These are phyloP conservation scores for Symbiotaphrina buchneri DNA, from an alignment of 495 filamentous ascomycete species.

Conservation along the genomic window DNA sequence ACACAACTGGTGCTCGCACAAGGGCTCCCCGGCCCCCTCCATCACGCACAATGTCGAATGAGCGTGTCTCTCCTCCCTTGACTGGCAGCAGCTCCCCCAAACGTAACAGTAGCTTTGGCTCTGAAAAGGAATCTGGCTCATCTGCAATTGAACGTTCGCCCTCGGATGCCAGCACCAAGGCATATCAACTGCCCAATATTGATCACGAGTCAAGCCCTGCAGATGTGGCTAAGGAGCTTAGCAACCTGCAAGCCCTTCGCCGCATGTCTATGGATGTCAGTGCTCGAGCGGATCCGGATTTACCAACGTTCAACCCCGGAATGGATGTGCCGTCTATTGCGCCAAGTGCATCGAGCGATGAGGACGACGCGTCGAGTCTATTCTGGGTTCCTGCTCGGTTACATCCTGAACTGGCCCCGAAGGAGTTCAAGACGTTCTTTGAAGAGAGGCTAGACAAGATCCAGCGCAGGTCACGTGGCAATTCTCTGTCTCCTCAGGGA, in stretches of 20 bases:
- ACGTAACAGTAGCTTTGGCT: not conserved
- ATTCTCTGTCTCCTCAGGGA: slow-evolving; percentile 40
- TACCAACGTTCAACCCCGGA: slow-evolving; percentile 55
- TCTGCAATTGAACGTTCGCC: slow-evolving; percentile 26
- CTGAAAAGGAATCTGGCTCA: slow-evolving; percentile 20
- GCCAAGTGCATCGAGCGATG: slow-evolving; percentile 54
- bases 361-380: slow-evolving; percentile 69
- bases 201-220: slow-evolving; percentile 79
- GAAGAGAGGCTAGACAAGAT: slow-evolving; percentile 82
- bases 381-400: slow-evolving; percentile 93
- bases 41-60: slow-evolving; percentile 7
- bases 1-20: no score
- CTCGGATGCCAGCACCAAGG: slow-evolving; percentile 45
- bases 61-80: slow-evolving; percentile 7
- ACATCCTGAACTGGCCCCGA: slow-evolving; percentile 86
- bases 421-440: slow-evolving; percentile 90
- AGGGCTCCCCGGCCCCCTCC: slow-evolving; percentile 19
- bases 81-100: slow-evolving; percentile 3
- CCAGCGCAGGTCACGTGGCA: slow-evolving; percentile 57
- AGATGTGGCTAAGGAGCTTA: slow-evolving; percentile 85
- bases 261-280: slow-evolving; percentile 98
- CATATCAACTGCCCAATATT: slow-evolving; percentile 76
- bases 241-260: slow-evolving; percentile 82
- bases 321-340: slow-evolving; percentile 45
- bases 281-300: slow-evolving; percentile 73